Evolutionary conservation across 768 basidiomycete species (phyloP).

Genomic region (Mycena polygramma): DNA sequence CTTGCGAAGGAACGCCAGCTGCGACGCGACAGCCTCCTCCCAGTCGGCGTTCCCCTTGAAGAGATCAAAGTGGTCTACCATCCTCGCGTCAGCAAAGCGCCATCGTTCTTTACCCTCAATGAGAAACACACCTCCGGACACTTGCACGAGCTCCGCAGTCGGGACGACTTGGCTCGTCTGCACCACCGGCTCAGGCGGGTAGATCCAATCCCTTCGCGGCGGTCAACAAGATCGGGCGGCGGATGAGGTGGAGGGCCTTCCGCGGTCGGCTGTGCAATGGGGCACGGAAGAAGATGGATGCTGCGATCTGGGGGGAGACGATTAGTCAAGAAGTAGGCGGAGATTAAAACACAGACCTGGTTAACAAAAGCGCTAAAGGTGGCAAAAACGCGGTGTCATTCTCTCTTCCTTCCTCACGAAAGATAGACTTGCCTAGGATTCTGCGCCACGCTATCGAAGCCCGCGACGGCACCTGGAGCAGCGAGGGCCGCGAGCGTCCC

Average conservation of each 20-base stretch:
- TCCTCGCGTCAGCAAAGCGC: neutral
- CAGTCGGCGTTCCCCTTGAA: conserved; percentile 36
- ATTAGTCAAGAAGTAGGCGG: neutral
- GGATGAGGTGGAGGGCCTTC: conserved; percentile 33
- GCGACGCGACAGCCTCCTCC: conserved; percentile 34
- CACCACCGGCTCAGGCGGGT: conserved; percentile 29
- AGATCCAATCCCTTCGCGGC: conserved; percentile 38
- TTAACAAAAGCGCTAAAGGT: conserved; percentile 35
- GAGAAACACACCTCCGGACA: conserved; percentile 39
- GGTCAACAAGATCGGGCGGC: conserved; percentile 39
- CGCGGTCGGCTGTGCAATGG: conserved; percentile 32
- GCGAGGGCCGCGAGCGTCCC: conserved; percentile 40
- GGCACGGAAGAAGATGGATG: conserved; percentile 37
- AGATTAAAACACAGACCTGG: conserved; percentile 9
- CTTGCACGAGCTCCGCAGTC: conserved; percentile 34
- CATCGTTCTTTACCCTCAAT: too few species aligned
- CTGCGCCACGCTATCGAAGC: conserved; percentile 34
- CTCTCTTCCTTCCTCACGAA: too few species aligned
- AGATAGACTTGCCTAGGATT: conserved; percentile 18
- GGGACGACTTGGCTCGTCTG: conserved; percentile 18
- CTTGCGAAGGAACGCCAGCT: conserved; percentile 38
- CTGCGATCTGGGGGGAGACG: conserved; percentile 22
- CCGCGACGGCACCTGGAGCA: conserved; percentile 37
- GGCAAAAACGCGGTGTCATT: neutral
- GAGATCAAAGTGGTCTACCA: conserved; percentile 39